Percentiles rank a stretch among this genome's conserved stretches.
Conservation (phyloP, 1,284 basidiomycete genomes). For the Heterobasidion occidentale region DNA sequence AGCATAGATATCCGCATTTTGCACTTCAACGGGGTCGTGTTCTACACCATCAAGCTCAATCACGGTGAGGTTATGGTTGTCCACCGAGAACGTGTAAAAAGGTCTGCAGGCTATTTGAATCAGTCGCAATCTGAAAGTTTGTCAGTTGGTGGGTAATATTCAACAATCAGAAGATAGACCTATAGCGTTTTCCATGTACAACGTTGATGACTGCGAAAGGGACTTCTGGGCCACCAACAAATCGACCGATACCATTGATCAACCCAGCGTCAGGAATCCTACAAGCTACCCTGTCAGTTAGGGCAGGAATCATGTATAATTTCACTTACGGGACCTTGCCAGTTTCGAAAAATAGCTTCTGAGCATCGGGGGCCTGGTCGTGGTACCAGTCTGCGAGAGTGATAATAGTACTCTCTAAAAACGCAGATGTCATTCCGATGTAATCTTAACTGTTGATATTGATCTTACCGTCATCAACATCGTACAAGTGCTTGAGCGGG, state of each 20-base stretch:
- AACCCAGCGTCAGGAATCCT: slow-evolving; percentile 26
- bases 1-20: slow-evolving; percentile 29
- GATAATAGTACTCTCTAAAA: slow-evolving; percentile 16
- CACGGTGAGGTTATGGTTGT: slow-evolving; percentile 34
- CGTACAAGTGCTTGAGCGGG: slow-evolving; percentile 28
- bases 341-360: neutral
- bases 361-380: slow-evolving; percentile 3
- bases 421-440: slow-evolving; percentile 20
- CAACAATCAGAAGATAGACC: neutral
- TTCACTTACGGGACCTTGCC: neutral
- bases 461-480: slow-evolving; percentile 32
- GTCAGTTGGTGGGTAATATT: neutral
- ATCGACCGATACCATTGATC: slow-evolving; percentile 42
- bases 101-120: slow-evolving; percentile 25
- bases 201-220: slow-evolving; percentile 24
- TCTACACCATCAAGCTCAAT: slow-evolving; percentile 43
- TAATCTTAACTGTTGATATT: slow-evolving; percentile 18
- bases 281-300: neutral
- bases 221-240: slow-evolving; percentile 20
- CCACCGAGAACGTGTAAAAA: slow-evolving; percentile 31
- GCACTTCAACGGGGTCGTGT: slow-evolving; percentile 29
- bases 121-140: slow-evolving; percentile 28
- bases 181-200: slow-evolving; percentile 7
- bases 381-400: slow-evolving; percentile 12
- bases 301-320: neutral